These are phyloP conservation scores for Pseudogymnoascus sp. DNA, from an alignment of 2,329 filamentous ascomycete genomes.

Conservation along the genomic window DNA sequence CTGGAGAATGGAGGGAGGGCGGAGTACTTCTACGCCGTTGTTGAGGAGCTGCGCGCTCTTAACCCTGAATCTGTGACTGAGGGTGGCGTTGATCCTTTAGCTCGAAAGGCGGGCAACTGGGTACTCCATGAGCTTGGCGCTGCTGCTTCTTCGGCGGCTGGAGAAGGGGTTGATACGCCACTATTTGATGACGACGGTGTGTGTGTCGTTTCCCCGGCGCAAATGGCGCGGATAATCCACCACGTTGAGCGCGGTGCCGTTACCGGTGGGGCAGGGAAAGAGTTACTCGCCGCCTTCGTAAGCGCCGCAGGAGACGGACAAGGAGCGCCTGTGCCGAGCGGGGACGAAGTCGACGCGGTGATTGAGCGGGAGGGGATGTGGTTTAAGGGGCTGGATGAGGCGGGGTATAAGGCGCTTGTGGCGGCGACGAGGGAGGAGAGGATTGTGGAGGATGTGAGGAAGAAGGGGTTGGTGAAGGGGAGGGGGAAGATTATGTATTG, in stretches of 20 bases:
- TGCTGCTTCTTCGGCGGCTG: slow-evolving; percentile 45
- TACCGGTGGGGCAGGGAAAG: slow-evolving; percentile 51
- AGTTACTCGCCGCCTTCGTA: slow-evolving; percentile 47
- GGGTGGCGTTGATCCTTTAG: slow-evolving; percentile 22
- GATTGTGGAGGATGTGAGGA: slow-evolving; percentile 52
- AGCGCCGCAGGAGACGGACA: slow-evolving; percentile 24
- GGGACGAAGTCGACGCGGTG: slow-evolving; percentile 31
- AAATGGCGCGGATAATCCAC: slow-evolving; percentile 37
- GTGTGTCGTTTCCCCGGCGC: slow-evolving; percentile 19
- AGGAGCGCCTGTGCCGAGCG: background rate
- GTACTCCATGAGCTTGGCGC: slow-evolving; percentile 67
- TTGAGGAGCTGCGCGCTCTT: slow-evolving; percentile 31
- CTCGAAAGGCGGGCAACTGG: slow-evolving; percentile 47
- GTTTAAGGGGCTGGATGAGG: slow-evolving; percentile 44
- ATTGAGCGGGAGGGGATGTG: slow-evolving; percentile 48
- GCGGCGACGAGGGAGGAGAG: slow-evolving; percentile 44
- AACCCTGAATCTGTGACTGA: slow-evolving; percentile 9
- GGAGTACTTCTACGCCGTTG: slow-evolving; percentile 70
- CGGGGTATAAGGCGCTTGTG: slow-evolving; percentile 40
- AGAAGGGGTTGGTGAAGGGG: slow-evolving; percentile 29
- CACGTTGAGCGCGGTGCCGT: slow-evolving; percentile 36
- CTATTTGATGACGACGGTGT: slow-evolving; percentile 19
- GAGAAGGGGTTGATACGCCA: slow-evolving; percentile 19
- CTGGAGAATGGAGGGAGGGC: slow-evolving; percentile 71
- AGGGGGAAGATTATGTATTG: slow-evolving; percentile 60